Base-by-base conservation (phyloP, 306 rosid species). In the Cicer judaicum region DNA sequence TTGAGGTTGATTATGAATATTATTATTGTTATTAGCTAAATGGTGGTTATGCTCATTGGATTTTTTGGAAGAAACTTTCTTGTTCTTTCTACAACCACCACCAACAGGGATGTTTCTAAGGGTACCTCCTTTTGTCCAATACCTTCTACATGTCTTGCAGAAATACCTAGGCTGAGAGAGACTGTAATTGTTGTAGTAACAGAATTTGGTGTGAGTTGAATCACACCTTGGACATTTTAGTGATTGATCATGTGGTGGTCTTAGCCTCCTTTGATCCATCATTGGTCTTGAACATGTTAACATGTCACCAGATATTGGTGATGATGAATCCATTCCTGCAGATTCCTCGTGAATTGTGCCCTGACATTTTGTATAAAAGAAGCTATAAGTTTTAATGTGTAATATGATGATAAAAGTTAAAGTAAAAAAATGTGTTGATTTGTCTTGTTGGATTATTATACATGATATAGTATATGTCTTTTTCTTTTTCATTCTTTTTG, bases 101-200 rank as follows among this genome's bases (percentile, higher is more conserved):
- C 99, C 98, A 0, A 95, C 98, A 0, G 99, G 99, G 47, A 95
- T 92, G 92, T 95, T 95, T 19, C 99, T 78, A 1, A 95, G 96
- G 19, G 98, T 95, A 3, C 99, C 99, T 0, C 99, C 99, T 81
- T 92, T 89, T 24, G 99, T 95, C 99, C 99, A 95, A 78, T 95
- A 95, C 89, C 99, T 81, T 36, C 99, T 76, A 53, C 98, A 95
- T 1, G 99, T 85, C 78, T 95, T 95, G 96, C 99, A 95, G 43
- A 95, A 95, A 85, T 95, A 95, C 81, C 98, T 82, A 6, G 98
- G 99, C 81, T 95, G 99, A 14, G 99, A 50, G 81, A 95, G 99
- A 44, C 99, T 95, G 76, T 95, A 95, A 70, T 95, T 95, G 89
- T 95, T 95, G 93, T 95, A 95, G 90, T 95, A 95, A 57, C 99